Base-by-base conservation (phyloP, 768 basidiomycete genomes). In the Mycena rebaudengoi region DNA sequence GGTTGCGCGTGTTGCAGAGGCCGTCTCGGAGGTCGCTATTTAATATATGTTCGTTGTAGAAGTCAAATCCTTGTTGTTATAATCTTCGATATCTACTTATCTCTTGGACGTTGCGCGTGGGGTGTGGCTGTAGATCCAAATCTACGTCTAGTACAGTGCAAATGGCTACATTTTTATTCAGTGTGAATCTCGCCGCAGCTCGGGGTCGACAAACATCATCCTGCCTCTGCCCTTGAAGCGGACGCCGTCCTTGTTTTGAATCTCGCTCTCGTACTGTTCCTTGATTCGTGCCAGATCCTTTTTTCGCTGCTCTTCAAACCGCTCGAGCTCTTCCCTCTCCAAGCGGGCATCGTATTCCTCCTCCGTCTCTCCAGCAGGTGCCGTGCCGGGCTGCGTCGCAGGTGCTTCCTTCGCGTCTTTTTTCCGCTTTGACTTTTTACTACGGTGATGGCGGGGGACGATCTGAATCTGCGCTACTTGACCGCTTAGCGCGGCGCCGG, bases 181-280 rank as follows among this genome's bases (percentile, higher is more conserved):
- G n/a, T n/a, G n/a, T n/a, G n/a, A n/a, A n/a, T 65, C 64, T 65
- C 3, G 4, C 25, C 23, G 4, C 13, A 13, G n/a, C 16, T 6
- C 88, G 30, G 88, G 88, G 70, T 90, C 88, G 37, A 88, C 71
- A 65, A 80, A 90, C 67, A 88, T 88, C 89, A 90, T 90, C 62
- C 87, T 77, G 44, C 89, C 88, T 21, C 89, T 85, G 83, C 90
- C 90, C 78, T 92, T 92, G 73, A 90, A 88, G 55, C 88, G 81
- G 28, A 91, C 86, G 10, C 62, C 66, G 56, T 77, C 80, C 37
- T 78, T 77, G 25, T 69, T 73, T 29, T 73, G 63, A 37, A 72
- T 61, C 28, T 75, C 73, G 32, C 74, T 73, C 39, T 78, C 80
- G 44, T 78, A 74, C 20, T 71, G 73, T 56, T 75, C 75, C 62